Conservation (phyloP, 2,329 filamentous ascomycete genomes). For the Hypoxylon sp. region DNA sequence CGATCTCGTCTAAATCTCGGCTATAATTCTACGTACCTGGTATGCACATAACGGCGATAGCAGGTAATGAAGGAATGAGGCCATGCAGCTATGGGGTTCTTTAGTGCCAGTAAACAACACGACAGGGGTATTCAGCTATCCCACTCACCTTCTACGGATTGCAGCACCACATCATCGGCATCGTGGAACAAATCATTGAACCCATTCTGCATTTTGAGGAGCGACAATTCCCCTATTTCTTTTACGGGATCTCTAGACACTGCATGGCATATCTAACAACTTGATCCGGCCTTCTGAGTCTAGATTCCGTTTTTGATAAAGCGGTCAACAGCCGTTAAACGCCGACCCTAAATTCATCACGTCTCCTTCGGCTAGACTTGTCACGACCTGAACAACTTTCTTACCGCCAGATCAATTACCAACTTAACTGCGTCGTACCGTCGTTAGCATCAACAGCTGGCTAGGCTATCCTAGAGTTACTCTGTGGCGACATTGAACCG, state of each 20-base stretch:
- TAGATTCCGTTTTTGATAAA: slow-evolving; percentile 7
- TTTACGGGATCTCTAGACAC: not conserved
- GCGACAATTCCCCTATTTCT: not conserved
- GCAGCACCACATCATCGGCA: not conserved
- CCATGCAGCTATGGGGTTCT: not conserved
- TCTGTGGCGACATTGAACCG: slow-evolving; percentile 3
- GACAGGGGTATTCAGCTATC: not conserved
- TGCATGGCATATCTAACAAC: not conserved
- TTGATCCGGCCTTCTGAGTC: not conserved
- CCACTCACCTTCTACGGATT: not conserved
- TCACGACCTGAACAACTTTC: not conserved
- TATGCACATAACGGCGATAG: no score
- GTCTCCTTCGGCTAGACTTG: slow-evolving; percentile 17
- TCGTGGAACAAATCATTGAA: slow-evolving; percentile 7
- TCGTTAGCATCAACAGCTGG: not conserved
- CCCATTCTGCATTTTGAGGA: not conserved
- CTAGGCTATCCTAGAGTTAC: slow-evolving; percentile 8
- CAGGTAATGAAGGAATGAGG: no score
- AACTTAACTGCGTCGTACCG: not conserved
- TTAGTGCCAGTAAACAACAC: not conserved
- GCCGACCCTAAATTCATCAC: slow-evolving; percentile 3
- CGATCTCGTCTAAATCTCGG: no score
- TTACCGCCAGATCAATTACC: not conserved
- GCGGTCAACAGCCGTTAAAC: slow-evolving; percentile 27
- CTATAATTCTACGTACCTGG: no score